Base-by-base conservation (phyloP, 768 basidiomycete species). In the Phaffia australis region DNA sequence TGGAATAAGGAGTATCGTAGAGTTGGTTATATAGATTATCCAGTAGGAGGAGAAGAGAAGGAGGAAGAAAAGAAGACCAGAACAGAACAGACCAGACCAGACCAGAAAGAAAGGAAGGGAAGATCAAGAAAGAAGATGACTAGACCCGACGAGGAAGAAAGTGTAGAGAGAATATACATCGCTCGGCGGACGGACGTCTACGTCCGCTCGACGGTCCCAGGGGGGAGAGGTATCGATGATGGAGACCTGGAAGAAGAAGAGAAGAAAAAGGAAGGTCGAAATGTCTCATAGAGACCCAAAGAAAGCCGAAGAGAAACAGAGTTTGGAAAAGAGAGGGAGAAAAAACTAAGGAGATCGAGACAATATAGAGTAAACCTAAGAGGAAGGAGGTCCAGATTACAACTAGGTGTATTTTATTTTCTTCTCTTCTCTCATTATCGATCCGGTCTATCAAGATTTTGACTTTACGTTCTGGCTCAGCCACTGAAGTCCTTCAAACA, bases 401-500 rank as follows among this genome's bases (percentile, higher is more conserved):
- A 5, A 49, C 21, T 6, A 29, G 6, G 25, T 25, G 32, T 27
- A 21, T 18, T 21, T 29, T 50, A 25, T 47, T 49, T 46, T 47
- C 29, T 19, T 49, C 21, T 15, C 18, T 27, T 32, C 23, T 49
- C 1, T 48, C 47, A 7, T 23, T 29, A 4, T 49, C 27, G 25
- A 49, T 47, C 14, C 27, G 15, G 14, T 15, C 1, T 23, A 21
- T 63, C 29, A 63, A 5, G 52, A 47, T 46, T 63, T 63, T 1
- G 55, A 64, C 52, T 64, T 64, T 32, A 56, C 63, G 55, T 64
- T 64, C 62, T 69, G 67, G 8, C 62, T 64, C 50, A 69, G 58
- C 67, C 67, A 69, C 19, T 47, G 49, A 69, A 73, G 29, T 52
- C 94, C 94, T 77, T 98, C 94, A 72, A 97, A 94, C 21, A 98